phyloP scores from a whole-genome alignment of 345 rosid species.

The Lenwebbia sp. region DNA sequence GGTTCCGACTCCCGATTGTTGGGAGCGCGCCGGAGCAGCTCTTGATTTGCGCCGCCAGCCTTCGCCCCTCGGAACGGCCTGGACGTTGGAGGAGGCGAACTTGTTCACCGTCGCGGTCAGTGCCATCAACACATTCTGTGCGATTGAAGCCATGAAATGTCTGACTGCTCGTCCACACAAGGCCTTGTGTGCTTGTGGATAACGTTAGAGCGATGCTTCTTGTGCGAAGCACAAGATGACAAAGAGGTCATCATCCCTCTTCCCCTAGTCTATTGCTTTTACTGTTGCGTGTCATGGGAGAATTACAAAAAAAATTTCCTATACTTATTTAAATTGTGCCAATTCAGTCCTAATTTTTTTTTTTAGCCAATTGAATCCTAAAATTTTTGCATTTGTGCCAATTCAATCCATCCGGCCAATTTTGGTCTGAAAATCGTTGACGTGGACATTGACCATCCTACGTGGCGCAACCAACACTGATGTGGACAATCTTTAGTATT shows the following conservation, averaged over 20 bases:
- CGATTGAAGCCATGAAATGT: slow-evolving; percentile 22
- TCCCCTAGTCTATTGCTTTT: not conserved
- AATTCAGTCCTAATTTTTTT: too few relatives aligned
- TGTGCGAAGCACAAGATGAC: not conserved
- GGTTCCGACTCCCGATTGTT: not conserved
- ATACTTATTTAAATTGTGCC: too few relatives aligned
- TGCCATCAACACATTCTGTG: slow-evolving; percentile 84
- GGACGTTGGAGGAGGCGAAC: slow-evolving; percentile 65
- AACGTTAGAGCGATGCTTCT: not conserved
- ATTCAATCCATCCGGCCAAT: too few relatives aligned
- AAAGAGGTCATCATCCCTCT: not conserved
- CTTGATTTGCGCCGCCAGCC: not conserved
- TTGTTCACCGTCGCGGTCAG: slow-evolving; percentile 87
- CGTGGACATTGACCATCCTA: too few relatives aligned
- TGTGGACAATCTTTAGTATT: too few relatives aligned
- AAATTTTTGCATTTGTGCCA: too few relatives aligned
- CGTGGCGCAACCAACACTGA: too few relatives aligned
- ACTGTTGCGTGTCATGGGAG: too few relatives aligned
- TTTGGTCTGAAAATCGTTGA: too few relatives aligned
- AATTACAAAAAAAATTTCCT: too few relatives aligned
- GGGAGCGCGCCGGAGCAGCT: not conserved
- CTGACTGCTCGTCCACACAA: not conserved
- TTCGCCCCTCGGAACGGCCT: slow-evolving; percentile 51
- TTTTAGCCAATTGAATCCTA: too few relatives aligned
- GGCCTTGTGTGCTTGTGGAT: not conserved